Conservation (phyloP, 768 basidiomycete species). For the Agrocybe chaxingu region DNA sequence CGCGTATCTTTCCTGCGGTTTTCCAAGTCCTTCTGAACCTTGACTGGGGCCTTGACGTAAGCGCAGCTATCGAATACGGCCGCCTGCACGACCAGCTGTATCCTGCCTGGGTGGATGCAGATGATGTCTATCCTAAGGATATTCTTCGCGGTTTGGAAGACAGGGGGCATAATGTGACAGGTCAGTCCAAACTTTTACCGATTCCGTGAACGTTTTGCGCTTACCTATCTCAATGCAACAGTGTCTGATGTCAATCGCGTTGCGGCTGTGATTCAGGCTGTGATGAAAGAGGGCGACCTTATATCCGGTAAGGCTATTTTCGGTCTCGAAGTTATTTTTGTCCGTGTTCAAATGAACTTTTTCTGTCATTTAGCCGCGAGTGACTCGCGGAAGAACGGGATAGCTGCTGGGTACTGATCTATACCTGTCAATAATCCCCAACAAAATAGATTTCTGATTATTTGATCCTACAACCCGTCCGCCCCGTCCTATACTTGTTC, state of each 20-base stretch:
- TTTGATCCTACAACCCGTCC: not conserved
- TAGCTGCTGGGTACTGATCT: constrained; percentile 72
- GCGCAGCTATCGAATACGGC: constrained; percentile 79
- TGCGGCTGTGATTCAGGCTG: constrained; percentile 72
- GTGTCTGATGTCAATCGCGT: constrained; percentile 69
- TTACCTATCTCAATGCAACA: constrained; percentile 16
- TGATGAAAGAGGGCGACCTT: constrained; percentile 46
- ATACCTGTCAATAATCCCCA: not conserved
- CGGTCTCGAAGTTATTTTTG: not conserved
- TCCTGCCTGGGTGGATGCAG: constrained; percentile 58
- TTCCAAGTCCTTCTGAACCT: constrained; percentile 79
- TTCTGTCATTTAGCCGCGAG: constrained; percentile 60
- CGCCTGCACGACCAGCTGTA: constrained; percentile 87
- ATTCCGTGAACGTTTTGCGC: constrained; percentile 1
- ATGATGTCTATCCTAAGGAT: constrained; percentile 53
- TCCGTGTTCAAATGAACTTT: not conserved
- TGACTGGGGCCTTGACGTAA: constrained; percentile 79
- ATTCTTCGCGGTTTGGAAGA: constrained; percentile 53
- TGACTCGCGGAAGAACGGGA: constrained; percentile 91
- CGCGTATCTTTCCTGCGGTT: constrained; percentile 76
- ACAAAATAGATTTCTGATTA: not conserved
- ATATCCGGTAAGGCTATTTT: constrained; percentile 55
- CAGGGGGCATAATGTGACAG: constrained; percentile 70
- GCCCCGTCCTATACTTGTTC: not conserved
- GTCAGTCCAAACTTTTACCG: constrained; percentile 31